These are phyloP conservation scores for Drechmeria coniospora DNA, from an alignment of 2,329 filamentous ascomycete species.

Conservation along the genomic window DNA sequence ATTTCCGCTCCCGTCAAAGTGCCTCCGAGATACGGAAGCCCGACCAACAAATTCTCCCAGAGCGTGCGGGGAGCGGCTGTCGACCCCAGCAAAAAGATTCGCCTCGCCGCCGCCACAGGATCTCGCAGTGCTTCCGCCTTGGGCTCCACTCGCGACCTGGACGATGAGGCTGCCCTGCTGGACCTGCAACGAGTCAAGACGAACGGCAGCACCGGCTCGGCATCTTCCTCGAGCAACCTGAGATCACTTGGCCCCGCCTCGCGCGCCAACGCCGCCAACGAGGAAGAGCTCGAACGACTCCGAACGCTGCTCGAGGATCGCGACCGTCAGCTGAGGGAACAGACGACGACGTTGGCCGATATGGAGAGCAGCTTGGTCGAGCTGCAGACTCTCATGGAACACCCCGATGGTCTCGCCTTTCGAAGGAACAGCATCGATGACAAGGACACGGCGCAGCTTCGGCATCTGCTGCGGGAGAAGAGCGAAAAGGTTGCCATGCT, in stretches of 20 bases:
- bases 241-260: constrained; percentile 35
- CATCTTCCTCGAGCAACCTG: constrained; percentile 37
- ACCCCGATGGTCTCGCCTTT: constrained; percentile 25
- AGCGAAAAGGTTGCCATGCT: constrained; percentile 92
- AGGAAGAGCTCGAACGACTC: constrained; percentile 60
- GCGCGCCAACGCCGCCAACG: constrained; percentile 37
- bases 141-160: constrained; percentile 33
- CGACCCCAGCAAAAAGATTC: constrained; percentile 42
- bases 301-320: constrained; percentile 64
- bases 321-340: constrained; percentile 77
- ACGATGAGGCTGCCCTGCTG: constrained; percentile 42
- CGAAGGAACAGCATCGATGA: constrained; percentile 41
- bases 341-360: constrained; percentile 65
- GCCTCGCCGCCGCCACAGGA: constrained; percentile 32
- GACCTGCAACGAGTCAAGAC: constrained; percentile 35
- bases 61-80: constrained; percentile 46
- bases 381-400: constrained; percentile 52
- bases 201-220: constrained; percentile 37
- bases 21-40: constrained; percentile 20
- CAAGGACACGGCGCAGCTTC: constrained; percentile 60
- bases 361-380: constrained; percentile 85
- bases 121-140: constrained; percentile 46
- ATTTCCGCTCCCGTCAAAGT: constrained; percentile 28
- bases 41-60: constrained; percentile 45
- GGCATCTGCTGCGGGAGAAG: constrained; percentile 77